Conservation (phyloP, 352 stramenopile species). For the Phytophthora pistaciae region DNA sequence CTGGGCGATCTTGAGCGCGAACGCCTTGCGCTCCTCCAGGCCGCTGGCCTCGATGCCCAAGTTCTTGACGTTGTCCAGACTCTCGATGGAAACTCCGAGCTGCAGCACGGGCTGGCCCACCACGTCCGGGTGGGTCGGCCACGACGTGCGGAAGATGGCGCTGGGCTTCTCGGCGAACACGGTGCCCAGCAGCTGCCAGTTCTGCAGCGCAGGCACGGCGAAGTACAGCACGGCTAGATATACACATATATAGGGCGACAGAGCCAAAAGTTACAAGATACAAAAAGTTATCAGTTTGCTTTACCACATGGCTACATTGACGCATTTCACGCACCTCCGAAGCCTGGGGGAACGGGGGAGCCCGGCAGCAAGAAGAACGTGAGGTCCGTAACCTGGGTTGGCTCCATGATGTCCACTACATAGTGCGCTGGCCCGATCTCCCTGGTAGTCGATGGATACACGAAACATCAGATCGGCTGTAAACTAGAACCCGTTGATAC, state of each 20-base stretch:
- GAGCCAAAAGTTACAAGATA: constrained; percentile 1
- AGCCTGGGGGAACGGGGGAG: constrained; percentile 67
- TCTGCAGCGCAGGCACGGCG: constrained; percentile 67
- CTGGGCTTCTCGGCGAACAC: constrained; percentile 80
- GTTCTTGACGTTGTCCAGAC: constrained; percentile 79
- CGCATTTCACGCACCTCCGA: constrained; percentile 38
- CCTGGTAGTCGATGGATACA: constrained; percentile 23
- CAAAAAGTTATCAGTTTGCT: constrained; percentile 6
- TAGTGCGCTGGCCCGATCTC: constrained; percentile 73
- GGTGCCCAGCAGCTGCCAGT: constrained; percentile 78
- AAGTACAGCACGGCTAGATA: constrained; percentile 74
- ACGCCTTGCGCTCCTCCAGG: constrained; percentile 73
- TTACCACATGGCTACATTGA: constrained; percentile 14
- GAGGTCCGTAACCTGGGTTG: constrained; percentile 67
- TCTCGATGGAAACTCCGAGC: constrained; percentile 78
- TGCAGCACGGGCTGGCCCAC: constrained; percentile 65
- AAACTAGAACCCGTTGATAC: background rate
- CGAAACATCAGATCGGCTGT: background rate
- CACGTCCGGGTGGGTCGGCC: constrained; percentile 72
- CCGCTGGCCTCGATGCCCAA: constrained; percentile 75
- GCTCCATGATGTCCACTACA: constrained; percentile 68
- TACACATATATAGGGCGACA: background rate
- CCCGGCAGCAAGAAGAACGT: constrained; percentile 80
- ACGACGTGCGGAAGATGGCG: constrained; percentile 73
- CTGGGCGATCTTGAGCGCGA: constrained; percentile 93